Conservation (phyloP, 345 rosid genomes). For the Psidium friedrichsthalianum region DNA sequence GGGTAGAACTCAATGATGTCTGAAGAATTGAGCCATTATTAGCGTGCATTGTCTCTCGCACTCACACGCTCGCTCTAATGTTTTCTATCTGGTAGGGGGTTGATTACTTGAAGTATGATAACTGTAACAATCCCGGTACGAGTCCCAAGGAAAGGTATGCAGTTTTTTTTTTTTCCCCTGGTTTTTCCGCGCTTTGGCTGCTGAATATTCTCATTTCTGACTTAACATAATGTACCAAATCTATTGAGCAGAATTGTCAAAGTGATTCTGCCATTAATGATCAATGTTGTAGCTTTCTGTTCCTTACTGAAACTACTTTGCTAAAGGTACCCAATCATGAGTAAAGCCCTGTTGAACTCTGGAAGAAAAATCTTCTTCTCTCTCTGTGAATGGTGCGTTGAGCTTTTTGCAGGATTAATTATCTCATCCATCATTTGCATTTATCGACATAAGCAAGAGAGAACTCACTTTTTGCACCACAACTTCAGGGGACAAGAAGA, state of each 20-base stretch:
- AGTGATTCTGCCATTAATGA: not conserved
- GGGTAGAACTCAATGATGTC: not conserved
- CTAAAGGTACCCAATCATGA: conserved; percentile 45
- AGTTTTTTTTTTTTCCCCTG: not conserved
- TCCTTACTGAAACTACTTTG: not conserved
- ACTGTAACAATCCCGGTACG: conserved; percentile 20
- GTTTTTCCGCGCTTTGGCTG: not conserved
- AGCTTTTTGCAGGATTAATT: not conserved
- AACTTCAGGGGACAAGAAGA: conserved; percentile 44
- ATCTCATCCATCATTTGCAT: not conserved
- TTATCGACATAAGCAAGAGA: not conserved
- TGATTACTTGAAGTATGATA: conserved; percentile 51
- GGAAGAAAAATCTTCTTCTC: conserved; percentile 48
- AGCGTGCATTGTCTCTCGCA: not conserved
- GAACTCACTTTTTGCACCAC: not conserved
- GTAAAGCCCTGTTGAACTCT: conserved; percentile 37
- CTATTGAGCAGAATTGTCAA: not conserved
- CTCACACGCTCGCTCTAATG: not conserved
- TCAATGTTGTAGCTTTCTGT: not conserved
- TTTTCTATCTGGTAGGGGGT: conserved; percentile 17
- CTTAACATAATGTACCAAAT: not conserved
- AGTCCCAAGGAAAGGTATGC: conserved; percentile 33
- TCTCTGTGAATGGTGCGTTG: conserved; percentile 51
- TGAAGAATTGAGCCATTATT: not conserved
- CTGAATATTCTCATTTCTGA: not conserved